Conservation (phyloP, 176 grass and related monocot genomes). For the Triticum turgidum region DNA sequence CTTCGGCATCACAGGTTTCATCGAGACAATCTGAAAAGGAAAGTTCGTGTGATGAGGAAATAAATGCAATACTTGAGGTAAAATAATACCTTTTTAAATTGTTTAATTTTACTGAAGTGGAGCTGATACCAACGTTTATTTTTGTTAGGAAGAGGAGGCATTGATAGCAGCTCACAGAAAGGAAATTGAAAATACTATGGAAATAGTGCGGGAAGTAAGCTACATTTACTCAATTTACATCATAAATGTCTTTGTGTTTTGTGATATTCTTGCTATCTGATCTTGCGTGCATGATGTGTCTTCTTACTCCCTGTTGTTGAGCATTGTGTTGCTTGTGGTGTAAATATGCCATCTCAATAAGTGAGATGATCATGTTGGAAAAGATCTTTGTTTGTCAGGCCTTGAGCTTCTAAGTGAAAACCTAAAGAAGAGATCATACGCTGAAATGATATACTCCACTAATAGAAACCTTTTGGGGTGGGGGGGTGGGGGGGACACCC, state of each 20-base stretch:
- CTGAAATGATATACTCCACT: not conserved
- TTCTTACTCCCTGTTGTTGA: not conserved
- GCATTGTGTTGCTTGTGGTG: not conserved
- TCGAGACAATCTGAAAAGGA: constrained; percentile 78
- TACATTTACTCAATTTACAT: not conserved
- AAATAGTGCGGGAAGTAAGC: constrained; percentile 96
- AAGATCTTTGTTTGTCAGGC: not conserved
- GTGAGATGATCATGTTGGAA: not conserved
- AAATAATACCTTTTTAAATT: constrained; percentile 7
- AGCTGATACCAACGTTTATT: constrained; percentile 17
- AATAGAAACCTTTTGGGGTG: too few relatives aligned
- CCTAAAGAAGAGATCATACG: not conserved
- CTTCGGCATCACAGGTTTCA: constrained; percentile 44
- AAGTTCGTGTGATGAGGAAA: constrained; percentile 80
- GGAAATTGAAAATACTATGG: constrained; percentile 99
- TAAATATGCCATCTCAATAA: constrained; percentile 6
- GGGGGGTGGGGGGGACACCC: too few relatives aligned
- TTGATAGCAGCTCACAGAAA: constrained; percentile 98
- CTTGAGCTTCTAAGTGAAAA: not conserved
- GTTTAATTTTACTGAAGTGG: not conserved
- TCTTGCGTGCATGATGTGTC: not conserved
- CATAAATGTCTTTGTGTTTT: not conserved
- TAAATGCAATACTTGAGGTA: constrained; percentile 98
- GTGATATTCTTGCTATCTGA: not conserved
- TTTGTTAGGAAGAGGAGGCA: constrained; percentile 91